phyloP scores from a whole-genome alignment of 2,329 filamentous ascomycete genomes.

The Phialocephala sp. region DNA sequence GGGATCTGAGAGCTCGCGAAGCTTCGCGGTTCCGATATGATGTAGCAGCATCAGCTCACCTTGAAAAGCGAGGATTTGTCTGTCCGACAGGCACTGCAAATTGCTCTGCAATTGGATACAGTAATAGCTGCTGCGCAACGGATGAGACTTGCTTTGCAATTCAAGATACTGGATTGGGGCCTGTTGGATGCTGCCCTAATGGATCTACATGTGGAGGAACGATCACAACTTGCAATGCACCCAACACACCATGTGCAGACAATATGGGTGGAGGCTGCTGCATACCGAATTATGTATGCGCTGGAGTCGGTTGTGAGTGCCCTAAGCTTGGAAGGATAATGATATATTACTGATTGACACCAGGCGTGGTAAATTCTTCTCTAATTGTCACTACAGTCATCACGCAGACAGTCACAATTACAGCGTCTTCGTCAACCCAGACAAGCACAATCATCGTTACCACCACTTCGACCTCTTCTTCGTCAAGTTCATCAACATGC shows the following conservation, averaged over 20 bases:
- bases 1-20: slow-evolving; percentile 28
- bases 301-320: slow-evolving; percentile 69
- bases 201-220: slow-evolving; percentile 67
- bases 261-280: slow-evolving; percentile 77
- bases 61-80: slow-evolving; percentile 63
- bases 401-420: slow-evolving; percentile 28
- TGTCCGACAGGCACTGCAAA: slow-evolving; percentile 71
- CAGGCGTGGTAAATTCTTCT: slow-evolving; percentile 33
- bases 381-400: slow-evolving; percentile 31
- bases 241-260: slow-evolving; percentile 68
- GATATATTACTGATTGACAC: slow-evolving; percentile 16
- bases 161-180: slow-evolving; percentile 65
- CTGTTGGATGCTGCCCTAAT: slow-evolving; percentile 76
- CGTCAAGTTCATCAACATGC: slow-evolving; percentile 26
- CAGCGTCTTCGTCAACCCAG: slow-evolving; percentile 22
- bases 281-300: slow-evolving; percentile 72
- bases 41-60: slow-evolving; percentile 50
- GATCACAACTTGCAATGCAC: slow-evolving; percentile 65
- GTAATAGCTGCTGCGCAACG: slow-evolving; percentile 75
- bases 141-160: slow-evolving; percentile 70
- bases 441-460: slow-evolving; percentile 43
- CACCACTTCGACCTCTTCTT: slow-evolving; percentile 26
- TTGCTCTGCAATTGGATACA: slow-evolving; percentile 67
- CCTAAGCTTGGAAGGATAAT: not conserved
- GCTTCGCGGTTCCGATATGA: slow-evolving; percentile 18